Conservation (phyloP, 2,329 filamentous ascomycete genomes). For the Penicillium sp. region DNA sequence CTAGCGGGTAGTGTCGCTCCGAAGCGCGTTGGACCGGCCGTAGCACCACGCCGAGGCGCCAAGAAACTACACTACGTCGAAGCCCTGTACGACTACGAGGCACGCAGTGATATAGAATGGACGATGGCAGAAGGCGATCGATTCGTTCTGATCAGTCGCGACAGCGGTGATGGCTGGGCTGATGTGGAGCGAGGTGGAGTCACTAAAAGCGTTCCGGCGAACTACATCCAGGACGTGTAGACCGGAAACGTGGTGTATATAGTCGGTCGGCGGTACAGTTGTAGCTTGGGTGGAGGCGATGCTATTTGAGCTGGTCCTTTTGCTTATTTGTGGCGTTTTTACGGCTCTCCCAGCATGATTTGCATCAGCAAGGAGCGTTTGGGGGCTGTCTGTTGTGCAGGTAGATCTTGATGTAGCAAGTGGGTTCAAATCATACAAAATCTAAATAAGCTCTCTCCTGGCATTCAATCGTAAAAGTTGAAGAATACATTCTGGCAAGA, state of each 20-base stretch:
- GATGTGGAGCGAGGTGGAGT: conserved; percentile 90
- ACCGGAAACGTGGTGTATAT: conserved; percentile 6
- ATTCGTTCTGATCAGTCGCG: conserved; percentile 83
- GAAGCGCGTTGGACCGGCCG: conserved; percentile 87
- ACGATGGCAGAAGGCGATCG: conserved; percentile 86
- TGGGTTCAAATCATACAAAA: neutral
- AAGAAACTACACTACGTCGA: conserved; percentile 94
- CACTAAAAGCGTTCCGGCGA: conserved; percentile 85
- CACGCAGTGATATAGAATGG: conserved; percentile 80
- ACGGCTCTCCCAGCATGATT: conserved; percentile 12
- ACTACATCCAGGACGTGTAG: conserved; percentile 76
- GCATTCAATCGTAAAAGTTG: neutral
- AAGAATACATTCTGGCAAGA: neutral
- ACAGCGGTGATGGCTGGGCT: conserved; percentile 90
- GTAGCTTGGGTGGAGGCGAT: neutral
- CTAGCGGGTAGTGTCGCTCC: conserved; percentile 51
- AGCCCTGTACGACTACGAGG: conserved; percentile 85
- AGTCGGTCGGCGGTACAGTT: conserved; percentile 1
- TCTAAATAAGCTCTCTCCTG: neutral
- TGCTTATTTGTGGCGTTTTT: conserved; percentile 6
- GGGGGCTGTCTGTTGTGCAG: conserved; percentile 8
- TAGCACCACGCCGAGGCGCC: conserved; percentile 82
- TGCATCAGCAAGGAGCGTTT: conserved; percentile 22
- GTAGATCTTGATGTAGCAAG: neutral
- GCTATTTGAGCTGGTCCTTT: conserved; percentile 1